Conservation (phyloP, 352 stramenopile species). For the Blastocystis sp. region DNA sequence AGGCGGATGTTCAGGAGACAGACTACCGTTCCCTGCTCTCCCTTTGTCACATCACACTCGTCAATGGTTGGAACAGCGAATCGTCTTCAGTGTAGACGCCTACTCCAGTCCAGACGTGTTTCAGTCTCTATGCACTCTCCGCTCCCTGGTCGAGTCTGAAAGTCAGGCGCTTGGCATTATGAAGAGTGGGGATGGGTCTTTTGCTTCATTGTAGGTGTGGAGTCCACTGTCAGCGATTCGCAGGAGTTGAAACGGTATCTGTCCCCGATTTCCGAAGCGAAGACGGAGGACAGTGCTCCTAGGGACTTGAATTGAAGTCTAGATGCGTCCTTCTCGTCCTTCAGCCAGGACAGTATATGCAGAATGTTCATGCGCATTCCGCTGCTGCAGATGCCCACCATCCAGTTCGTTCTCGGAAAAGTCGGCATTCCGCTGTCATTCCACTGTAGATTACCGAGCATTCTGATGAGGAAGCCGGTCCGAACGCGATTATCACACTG, state of each 20-base stretch:
- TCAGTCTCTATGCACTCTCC: conserved; percentile 57
- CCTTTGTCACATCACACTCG: conserved; percentile 11
- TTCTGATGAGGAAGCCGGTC: conserved; percentile 27
- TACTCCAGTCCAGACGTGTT: conserved; percentile 41
- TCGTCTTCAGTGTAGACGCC: background rate
- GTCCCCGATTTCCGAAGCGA: background rate
- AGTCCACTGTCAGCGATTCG: background rate
- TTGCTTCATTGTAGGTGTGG: conserved; percentile 5
- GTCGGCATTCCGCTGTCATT: background rate
- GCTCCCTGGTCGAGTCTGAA: conserved; percentile 11
- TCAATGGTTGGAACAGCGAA: background rate
- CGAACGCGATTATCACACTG: conserved; percentile 1
- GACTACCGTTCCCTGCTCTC: background rate
- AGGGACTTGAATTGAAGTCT: background rate
- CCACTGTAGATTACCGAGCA: conserved; percentile 8
- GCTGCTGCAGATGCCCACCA: background rate
- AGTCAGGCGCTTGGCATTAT: conserved; percentile 13
- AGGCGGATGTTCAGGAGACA: background rate
- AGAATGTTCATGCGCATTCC: conserved; percentile 43
- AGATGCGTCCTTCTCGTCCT: conserved; percentile 26
- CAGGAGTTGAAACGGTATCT: conserved; percentile 34
- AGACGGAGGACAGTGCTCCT: background rate
- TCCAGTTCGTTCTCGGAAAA: conserved; percentile 22
- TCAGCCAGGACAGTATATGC: conserved; percentile 62
- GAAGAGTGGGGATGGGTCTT: background rate